Conservation (phyloP, 257 asterid genomes). For the Nicotiana knightiana region DNA sequence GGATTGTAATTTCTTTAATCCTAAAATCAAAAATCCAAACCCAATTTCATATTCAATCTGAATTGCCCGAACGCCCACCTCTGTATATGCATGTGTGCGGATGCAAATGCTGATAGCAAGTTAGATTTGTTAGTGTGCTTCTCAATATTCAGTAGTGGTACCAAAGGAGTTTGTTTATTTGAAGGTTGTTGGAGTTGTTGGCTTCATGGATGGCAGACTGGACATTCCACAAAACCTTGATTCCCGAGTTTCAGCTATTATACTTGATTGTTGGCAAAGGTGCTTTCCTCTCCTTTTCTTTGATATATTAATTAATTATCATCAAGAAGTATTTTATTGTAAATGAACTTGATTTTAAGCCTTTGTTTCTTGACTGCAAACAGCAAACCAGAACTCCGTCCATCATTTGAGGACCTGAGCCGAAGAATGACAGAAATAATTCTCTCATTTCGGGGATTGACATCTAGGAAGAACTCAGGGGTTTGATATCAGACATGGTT, state of each 20-base stretch:
- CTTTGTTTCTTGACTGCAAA: neutral
- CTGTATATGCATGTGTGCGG: too few species aligned
- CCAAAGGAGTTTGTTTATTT: neutral
- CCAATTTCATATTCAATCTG: too few species aligned
- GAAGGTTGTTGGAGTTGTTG: conserved; percentile 71
- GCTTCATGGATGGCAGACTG: conserved; percentile 63
- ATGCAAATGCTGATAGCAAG: neutral
- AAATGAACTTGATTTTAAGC: neutral
- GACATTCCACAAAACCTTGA: conserved; percentile 51
- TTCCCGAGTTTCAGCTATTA: conserved; percentile 51
- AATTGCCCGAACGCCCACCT: too few species aligned
- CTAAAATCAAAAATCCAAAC: too few species aligned
- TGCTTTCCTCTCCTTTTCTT: conserved; percentile 4
- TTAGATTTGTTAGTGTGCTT: neutral
- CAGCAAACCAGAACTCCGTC: conserved; percentile 64
- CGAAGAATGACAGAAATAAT: conserved; percentile 36
- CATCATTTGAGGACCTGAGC: conserved; percentile 54
- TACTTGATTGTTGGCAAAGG: conserved; percentile 73
- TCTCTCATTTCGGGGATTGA: conserved; percentile 19
- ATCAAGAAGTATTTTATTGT: neutral
- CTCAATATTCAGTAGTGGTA: neutral
- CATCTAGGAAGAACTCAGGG: conserved; percentile 14
- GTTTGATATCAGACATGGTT: neutral
- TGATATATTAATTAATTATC: neutral
- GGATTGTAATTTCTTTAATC: too few species aligned